A percentile compares a stretch with the other conserved stretches of the same genome.
Conservation (phyloP, 805 yeast species). For the Lachancea meyersii region DNA sequence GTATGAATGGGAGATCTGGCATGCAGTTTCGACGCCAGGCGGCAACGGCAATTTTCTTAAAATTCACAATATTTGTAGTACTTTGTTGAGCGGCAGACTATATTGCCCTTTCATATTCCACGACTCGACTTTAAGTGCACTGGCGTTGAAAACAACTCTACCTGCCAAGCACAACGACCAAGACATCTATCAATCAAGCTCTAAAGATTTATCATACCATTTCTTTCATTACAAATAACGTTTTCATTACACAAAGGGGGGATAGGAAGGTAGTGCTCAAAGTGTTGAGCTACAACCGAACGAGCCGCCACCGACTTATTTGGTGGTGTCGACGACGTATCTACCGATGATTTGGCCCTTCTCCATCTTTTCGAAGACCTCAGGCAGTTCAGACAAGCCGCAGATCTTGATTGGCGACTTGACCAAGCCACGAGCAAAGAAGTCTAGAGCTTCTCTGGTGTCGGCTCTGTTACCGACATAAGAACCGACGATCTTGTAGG, state of each 20-base stretch:
- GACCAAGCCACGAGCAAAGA: constrained; percentile 62
- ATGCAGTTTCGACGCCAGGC: no score
- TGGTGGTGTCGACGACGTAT: constrained; percentile 70
- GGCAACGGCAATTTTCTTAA: no score
- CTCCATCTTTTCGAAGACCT: constrained; percentile 68
- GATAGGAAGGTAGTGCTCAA: no score
- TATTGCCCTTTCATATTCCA: no score
- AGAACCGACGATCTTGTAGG: constrained; percentile 69
- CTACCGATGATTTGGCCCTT: constrained; percentile 79
- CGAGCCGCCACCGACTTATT: constrained; percentile 40
- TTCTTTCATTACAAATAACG: constrained; percentile 3
- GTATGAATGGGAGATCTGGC: no score
- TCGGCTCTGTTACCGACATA: constrained; percentile 89
- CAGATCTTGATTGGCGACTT: constrained; percentile 65
- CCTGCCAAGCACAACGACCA: not conserved
- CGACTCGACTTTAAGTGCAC: no score
- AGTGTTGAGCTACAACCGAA: no score
- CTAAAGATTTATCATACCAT: not conserved
- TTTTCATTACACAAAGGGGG: not conserved
- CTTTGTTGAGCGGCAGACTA: no score
- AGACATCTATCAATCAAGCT: not conserved
- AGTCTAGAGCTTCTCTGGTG: constrained; percentile 70
- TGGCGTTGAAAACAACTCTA: no score
- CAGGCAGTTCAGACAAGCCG: constrained; percentile 62
- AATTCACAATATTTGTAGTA: no score